These are phyloP conservation scores for Lachancea sp. DNA, from an alignment of 805 yeast species.

Conservation along the genomic window DNA sequence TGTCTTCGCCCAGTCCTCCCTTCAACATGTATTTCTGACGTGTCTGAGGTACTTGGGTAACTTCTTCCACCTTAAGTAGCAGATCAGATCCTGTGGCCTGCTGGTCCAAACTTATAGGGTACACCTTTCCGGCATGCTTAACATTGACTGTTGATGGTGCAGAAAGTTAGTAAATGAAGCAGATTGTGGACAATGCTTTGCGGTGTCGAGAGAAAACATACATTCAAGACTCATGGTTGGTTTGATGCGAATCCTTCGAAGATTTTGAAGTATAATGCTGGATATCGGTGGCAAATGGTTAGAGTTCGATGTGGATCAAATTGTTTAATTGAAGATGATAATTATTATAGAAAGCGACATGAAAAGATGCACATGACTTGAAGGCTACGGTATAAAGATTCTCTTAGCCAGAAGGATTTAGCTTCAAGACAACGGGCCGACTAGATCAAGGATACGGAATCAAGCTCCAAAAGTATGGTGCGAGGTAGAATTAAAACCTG, in stretches of 20 bases:
- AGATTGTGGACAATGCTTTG: not conserved
- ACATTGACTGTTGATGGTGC: constrained; percentile 31
- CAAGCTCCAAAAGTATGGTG: too few relatives aligned
- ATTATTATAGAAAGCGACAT: too few relatives aligned
- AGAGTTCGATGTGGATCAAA: too few relatives aligned
- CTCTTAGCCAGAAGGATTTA: too few relatives aligned
- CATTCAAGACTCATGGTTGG: constrained; percentile 4
- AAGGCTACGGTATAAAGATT: too few relatives aligned
- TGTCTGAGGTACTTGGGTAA: constrained; percentile 78
- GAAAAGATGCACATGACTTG: too few relatives aligned
- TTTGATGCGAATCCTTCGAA: not conserved
- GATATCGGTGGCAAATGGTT: not conserved
- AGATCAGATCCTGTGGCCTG: constrained; percentile 42
- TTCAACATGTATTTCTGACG: constrained; percentile 87
- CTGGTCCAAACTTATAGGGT: constrained; percentile 38
- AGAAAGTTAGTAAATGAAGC: constrained; percentile 1
- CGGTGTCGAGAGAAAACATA: not conserved
- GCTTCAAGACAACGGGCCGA: too few relatives aligned
- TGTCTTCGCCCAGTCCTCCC: constrained; percentile 76
- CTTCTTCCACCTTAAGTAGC: constrained; percentile 61
- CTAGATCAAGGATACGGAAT: too few relatives aligned
- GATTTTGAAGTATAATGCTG: not conserved
- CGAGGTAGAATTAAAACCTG: too few relatives aligned
- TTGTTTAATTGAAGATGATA: too few relatives aligned
- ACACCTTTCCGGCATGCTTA: constrained; percentile 63